These are phyloP conservation scores for Prosopis cineraria DNA, from an alignment of 306 rosid species.

Conservation along the genomic window DNA sequence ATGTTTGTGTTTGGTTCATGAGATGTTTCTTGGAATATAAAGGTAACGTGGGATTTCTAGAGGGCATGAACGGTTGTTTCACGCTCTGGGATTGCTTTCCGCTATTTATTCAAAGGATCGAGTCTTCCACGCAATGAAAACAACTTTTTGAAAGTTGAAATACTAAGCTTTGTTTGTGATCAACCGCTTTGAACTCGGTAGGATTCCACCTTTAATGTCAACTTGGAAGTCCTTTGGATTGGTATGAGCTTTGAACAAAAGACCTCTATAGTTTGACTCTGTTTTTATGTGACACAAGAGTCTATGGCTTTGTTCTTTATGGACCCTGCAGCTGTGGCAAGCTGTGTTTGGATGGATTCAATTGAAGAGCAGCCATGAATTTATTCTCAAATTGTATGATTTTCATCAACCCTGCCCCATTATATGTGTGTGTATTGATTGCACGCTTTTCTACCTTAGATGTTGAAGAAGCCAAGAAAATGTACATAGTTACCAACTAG, in stretches of 20 bases:
- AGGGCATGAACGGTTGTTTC: background rate
- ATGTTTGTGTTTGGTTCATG: background rate
- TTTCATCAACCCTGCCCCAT: background rate
- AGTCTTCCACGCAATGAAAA: conserved; percentile 2
- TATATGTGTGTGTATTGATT: background rate
- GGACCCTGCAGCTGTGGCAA: background rate
- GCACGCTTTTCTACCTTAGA: background rate
- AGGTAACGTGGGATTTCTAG: background rate
- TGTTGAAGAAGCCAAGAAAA: background rate
- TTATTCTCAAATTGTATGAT: background rate
- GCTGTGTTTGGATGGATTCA: background rate
- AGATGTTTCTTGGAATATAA: background rate
- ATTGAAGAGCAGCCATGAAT: too few species aligned
- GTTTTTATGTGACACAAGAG: background rate
- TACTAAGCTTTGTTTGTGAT: background rate
- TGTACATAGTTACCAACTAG: too few species aligned
- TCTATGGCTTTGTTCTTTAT: background rate
- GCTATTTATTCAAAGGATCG: background rate
- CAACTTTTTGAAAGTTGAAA: background rate
- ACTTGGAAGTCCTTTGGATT: background rate
- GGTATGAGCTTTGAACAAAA: conserved; percentile 11
- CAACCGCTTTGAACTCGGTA: background rate
- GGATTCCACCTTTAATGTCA: background rate
- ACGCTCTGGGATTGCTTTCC: background rate
- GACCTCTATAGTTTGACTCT: background rate